Base-by-base conservation (phyloP, 768 basidiomycete species). In the Tubosaeta brunneosetosa region DNA sequence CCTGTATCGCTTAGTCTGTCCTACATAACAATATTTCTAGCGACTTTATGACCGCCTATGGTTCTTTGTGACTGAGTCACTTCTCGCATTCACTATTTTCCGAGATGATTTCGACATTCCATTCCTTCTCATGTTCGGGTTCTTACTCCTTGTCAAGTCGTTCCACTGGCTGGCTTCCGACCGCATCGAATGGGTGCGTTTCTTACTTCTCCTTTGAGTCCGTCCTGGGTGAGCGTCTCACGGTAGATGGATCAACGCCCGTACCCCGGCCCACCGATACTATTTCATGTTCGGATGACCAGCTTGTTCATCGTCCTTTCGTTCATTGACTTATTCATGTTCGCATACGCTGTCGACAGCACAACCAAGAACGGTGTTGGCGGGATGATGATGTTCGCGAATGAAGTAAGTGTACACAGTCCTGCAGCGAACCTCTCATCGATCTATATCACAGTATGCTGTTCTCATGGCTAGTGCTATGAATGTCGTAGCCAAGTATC, bases 141-240 rank as follows among this genome's bases (percentile, higher is more conserved):
- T 92, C 63, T 74, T 99, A 11, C 81, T 97, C 14, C 95, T 97
- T 59, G 80, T 97, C 59, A 98, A 97, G 67, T 94, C 92, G 43
- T 98, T 98, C 71, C 97, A 99, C 67, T 99, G 97, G 97, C 80
- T 99, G 31, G 83, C 94, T 52, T 82, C 85, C 6, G 97, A 98
- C 69, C 83, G 97, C 45, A 89, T 99, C 48, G 97, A 99, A 81
- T 94, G 91, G 82, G 95, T 95, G 55, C 61, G 81, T 66, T 66
- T 51, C n/a, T 31, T 49, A 1, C 6, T 34, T 22, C 16, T 17
- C 45, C 19, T 17, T 19, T 17, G 16, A 51, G 29, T 22, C 11
- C 47, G 40, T 13, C 54, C 57, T 55, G 49, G 8, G 43, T 4
- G 2, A 32, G 3, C 55, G 3, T 61, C 51, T 38, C 47, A n/a